phyloP scores from a whole-genome alignment of 768 basidiomycete species.

The Lentinula detonsa region DNA sequence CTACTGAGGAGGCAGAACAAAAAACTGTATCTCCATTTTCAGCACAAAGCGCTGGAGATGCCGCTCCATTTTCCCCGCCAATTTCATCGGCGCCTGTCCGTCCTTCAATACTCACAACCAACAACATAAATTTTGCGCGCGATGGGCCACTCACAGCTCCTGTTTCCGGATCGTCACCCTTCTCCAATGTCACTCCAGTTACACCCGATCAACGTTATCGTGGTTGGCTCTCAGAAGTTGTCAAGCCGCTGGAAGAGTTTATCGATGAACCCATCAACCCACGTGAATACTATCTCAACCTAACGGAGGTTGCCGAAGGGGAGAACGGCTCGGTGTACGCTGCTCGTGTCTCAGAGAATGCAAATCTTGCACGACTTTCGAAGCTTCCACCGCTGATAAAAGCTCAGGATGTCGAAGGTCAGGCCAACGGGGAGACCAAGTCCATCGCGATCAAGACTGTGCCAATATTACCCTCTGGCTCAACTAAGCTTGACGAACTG shows the following conservation, averaged over 20 bases:
- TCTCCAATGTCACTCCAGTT: constrained; percentile 10
- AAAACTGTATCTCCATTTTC: neutral
- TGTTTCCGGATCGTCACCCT: neutral
- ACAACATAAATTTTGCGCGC: constrained; percentile 5
- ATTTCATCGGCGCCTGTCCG: neutral
- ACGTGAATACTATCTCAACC: constrained; percentile 53
- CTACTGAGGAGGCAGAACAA: neutral
- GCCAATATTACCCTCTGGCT: constrained; percentile 48
- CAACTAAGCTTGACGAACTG: constrained; percentile 60
- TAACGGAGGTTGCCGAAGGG: constrained; percentile 79
- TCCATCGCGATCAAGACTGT: constrained; percentile 79
- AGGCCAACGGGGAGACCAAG: constrained; percentile 24
- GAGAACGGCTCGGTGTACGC: constrained; percentile 70
- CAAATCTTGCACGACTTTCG: constrained; percentile 24
- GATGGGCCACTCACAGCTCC: constrained; percentile 17
- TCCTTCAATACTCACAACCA: constrained; percentile 30
- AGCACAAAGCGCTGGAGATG: neutral
- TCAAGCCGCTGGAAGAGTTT: constrained; percentile 54
- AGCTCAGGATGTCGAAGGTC: constrained; percentile 30
- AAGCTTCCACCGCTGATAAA: constrained; percentile 32
- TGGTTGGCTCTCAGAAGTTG: constrained; percentile 56
- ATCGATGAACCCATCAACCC: constrained; percentile 63
- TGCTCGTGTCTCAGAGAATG: constrained; percentile 28
- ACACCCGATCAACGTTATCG: constrained; percentile 42
- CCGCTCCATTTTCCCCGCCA: neutral